These are phyloP conservation scores for Hamigera avellanea DNA, from an alignment of 495 filamentous ascomycete genomes.

Conservation along the genomic window DNA sequence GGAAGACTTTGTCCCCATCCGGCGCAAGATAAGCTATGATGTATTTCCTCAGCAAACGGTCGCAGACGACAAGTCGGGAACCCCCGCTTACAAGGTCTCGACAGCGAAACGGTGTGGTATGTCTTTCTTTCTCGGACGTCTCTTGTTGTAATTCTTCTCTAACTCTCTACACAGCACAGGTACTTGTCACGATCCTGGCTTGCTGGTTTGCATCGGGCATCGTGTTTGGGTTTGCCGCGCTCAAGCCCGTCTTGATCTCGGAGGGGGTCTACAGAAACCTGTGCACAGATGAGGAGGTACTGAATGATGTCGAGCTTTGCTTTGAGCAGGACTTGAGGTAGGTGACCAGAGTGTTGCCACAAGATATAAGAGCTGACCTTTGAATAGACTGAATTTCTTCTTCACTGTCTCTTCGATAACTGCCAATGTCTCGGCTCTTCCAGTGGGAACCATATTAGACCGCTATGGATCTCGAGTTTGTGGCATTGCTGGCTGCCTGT, in stretches of 20 bases:
- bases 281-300: slow-evolving; percentile 37
- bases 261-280: slow-evolving; percentile 53
- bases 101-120: slow-evolving; percentile 37
- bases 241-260: slow-evolving; percentile 56
- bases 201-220: slow-evolving; percentile 57
- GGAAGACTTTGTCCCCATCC: slow-evolving; percentile 11
- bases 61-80: slow-evolving; percentile 14
- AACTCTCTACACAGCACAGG: slow-evolving; percentile 35
- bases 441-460: slow-evolving; percentile 50
- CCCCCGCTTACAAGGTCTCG: slow-evolving; percentile 41
- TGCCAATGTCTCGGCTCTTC: slow-evolving; percentile 44
- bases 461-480: slow-evolving; percentile 52
- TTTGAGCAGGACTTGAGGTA: slow-evolving; percentile 55
- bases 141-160: neutral
- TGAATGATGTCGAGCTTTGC: slow-evolving; percentile 40
- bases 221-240: slow-evolving; percentile 64
- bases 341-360: slow-evolving; percentile 1
- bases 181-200: slow-evolving; percentile 44
- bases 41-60: slow-evolving; percentile 14
- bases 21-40: slow-evolving; percentile 23
- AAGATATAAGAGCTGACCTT: too few species aligned
- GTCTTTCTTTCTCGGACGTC: neutral
- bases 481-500: slow-evolving; percentile 40
- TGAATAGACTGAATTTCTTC: slow-evolving; percentile 54
- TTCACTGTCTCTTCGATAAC: slow-evolving; percentile 51